Evolutionary conservation across 2,329 filamentous ascomycete genomes (phyloP).

Genomic region (Aspergillus cejpii): DNA sequence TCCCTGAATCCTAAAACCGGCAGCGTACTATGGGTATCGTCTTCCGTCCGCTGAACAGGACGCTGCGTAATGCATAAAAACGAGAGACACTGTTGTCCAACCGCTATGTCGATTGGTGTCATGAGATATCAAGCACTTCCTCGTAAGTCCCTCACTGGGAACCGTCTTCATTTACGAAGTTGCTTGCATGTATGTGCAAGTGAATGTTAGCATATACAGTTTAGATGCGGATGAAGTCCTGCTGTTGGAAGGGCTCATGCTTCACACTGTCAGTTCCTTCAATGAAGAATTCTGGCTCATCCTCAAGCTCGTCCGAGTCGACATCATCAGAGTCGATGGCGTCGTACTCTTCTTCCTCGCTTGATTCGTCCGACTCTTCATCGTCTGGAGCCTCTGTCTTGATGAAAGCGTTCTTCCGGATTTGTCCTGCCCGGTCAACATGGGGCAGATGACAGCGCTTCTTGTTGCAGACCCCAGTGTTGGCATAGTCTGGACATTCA

Average conservation of each 20-base stretch:
- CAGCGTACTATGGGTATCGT: background rate
- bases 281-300: constrained; percentile 36
- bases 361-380: constrained; percentile 64
- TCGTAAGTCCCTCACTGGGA: background rate
- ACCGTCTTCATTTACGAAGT: background rate
- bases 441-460: constrained; percentile 80
- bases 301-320: constrained; percentile 57
- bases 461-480: constrained; percentile 74
- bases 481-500: constrained; percentile 94
- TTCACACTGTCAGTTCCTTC: constrained; percentile 40
- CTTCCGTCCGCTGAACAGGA: background rate
- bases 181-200: background rate
- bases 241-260: constrained; percentile 42
- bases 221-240: constrained; percentile 49
- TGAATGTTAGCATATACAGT: constrained; percentile 9
- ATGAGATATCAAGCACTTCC: background rate
- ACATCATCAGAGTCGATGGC: constrained; percentile 63
- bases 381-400: constrained; percentile 38
- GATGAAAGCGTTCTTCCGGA: constrained; percentile 51
- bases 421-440: constrained; percentile 77
- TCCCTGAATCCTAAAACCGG: background rate
- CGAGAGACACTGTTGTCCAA: background rate
- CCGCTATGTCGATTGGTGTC: background rate
- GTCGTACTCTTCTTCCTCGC: constrained; percentile 63
- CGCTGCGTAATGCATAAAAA: background rate